phyloP scores from a whole-genome alignment of 306 rosid genomes.

The Alnus rubra region DNA sequence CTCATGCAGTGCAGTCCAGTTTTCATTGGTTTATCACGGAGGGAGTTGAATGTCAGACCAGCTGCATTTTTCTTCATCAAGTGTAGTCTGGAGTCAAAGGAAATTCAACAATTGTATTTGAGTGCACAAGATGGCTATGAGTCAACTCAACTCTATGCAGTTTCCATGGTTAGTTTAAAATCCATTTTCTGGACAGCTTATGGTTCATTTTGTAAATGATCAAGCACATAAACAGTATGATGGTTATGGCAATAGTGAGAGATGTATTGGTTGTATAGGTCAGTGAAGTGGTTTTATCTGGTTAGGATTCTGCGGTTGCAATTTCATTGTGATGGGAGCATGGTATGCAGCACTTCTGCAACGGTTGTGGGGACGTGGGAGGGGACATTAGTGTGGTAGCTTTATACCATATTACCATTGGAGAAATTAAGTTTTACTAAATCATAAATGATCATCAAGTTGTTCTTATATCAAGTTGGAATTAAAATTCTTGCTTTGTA shows the following conservation, averaged over 20 bases:
- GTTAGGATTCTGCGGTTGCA: too few relatives aligned
- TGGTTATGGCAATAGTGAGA: not conserved
- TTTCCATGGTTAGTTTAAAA: slow-evolving; percentile 60
- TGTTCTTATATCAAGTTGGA: not conserved
- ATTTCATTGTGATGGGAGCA: not conserved
- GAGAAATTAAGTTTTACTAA: too few relatives aligned
- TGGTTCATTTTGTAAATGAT: slow-evolving; percentile 18
- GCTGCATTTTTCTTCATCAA: slow-evolving; percentile 81
- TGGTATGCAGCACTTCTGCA: not conserved
- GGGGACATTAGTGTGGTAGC: too few relatives aligned
- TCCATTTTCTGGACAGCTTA: slow-evolving; percentile 8
- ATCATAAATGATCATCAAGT: too few relatives aligned
- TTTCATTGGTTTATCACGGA: slow-evolving; percentile 75
- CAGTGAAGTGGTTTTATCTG: not conserved
- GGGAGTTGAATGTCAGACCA: slow-evolving; percentile 81
- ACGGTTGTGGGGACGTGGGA: too few relatives aligned
- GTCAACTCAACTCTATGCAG: slow-evolving; percentile 81
- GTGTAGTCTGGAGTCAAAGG: slow-evolving; percentile 68
- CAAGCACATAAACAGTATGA: not conserved
- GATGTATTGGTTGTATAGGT: not conserved
- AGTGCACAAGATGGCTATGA: slow-evolving; percentile 89
- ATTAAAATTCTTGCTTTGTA: not conserved
- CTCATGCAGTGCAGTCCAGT: slow-evolving; percentile 56
- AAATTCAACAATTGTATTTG: slow-evolving; percentile 66
- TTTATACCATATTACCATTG: too few relatives aligned